phyloP scores from a whole-genome alignment of 1,284 basidiomycete genomes.

The Cutaneotrichosporon spelunceum region DNA sequence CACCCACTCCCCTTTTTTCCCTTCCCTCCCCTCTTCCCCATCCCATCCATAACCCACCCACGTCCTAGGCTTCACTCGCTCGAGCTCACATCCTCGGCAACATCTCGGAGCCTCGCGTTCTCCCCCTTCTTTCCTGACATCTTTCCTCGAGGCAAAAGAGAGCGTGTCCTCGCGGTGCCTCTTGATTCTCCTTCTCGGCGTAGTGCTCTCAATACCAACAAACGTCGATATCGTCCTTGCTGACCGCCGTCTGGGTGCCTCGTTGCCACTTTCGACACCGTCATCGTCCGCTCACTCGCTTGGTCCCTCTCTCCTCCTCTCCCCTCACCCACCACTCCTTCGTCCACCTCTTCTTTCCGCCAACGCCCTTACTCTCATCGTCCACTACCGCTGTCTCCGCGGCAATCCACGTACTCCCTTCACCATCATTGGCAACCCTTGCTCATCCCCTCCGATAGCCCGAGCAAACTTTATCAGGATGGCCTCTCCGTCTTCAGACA shows the following conservation, averaged over 20 bases:
- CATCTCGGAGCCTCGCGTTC: not conserved
- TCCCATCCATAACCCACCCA: not conserved
- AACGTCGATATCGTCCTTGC: slow-evolving; percentile 4
- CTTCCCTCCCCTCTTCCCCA: not conserved
- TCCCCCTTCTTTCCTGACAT: not conserved
- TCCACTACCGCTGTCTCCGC: not conserved
- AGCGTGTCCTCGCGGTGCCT: slow-evolving; percentile 4
- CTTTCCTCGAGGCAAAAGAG: not conserved
- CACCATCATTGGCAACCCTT: not conserved
- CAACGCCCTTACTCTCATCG: not conserved
- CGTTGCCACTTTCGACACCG: not conserved
- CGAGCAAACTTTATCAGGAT: slow-evolving; percentile 9
- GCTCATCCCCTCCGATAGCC: not conserved
- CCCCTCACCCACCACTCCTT: not conserved
- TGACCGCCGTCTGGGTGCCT: not conserved
- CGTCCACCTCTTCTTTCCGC: not conserved
- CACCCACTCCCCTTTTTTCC: not conserved
- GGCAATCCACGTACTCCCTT: not conserved
- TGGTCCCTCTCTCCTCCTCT: slow-evolving; percentile 1
- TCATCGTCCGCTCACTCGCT: slow-evolving; percentile 1
- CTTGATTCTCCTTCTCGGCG: slow-evolving; percentile 3
- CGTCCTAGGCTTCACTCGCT: not conserved
- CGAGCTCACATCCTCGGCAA: not conserved
- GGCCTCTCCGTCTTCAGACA: slow-evolving; percentile 63
- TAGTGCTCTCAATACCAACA: not conserved